Evolutionary conservation across 1,284 basidiomycete genomes (phyloP), one percentile per base, ranked within the genome.

Genomic region (Xanthoconium separans): DNA sequence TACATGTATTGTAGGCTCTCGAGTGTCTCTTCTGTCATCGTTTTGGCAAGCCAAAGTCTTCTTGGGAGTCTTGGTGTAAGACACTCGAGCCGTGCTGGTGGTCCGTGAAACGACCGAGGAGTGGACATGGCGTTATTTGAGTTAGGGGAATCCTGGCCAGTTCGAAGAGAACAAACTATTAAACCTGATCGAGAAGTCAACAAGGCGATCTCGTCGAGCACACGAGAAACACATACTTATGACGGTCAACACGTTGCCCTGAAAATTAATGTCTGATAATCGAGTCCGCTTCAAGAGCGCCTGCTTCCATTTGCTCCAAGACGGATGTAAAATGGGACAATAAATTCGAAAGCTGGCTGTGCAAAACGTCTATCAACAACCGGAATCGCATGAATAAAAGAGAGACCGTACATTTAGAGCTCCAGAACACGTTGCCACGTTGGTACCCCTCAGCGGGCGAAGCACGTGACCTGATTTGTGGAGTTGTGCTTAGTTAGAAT

Each of bases 101-200:
- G 18, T 76, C 66, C 74, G 85, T 79, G 62, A 91, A 91, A 9
- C 91, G 79, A 62, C 92, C 85, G 0, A 93, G 73, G 4, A 95
- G 75, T 0, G 92, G 92, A 59, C 87, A 89, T 0, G 92, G 90
- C 0, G 91, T 93, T 46, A 95, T 89, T 64, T 95, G 93, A 0
- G 93, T 92, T 18, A 95, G 72, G 0, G 93, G 84, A 15, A n/a
- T n/a, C n/a, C n/a, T 75, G 75, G 6, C 89, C 92, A 0, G 86
- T 87, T 16, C 86, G 79, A 33, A 95, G 73, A 2, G 91, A 81
- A 0, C 80, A 82, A 0, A 86, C 84, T 44, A 89, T 81, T 77
- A 90, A 77, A 48, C 79, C 81, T 90, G 47, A 36, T 20, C 34
- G 50, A 18, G 7, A 6, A 12, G 36, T 49, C 18, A 29, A 15